These are phyloP conservation scores for Sporopachydermia quercuum DNA, from an alignment of 805 yeast species.

Conservation along the genomic window DNA sequence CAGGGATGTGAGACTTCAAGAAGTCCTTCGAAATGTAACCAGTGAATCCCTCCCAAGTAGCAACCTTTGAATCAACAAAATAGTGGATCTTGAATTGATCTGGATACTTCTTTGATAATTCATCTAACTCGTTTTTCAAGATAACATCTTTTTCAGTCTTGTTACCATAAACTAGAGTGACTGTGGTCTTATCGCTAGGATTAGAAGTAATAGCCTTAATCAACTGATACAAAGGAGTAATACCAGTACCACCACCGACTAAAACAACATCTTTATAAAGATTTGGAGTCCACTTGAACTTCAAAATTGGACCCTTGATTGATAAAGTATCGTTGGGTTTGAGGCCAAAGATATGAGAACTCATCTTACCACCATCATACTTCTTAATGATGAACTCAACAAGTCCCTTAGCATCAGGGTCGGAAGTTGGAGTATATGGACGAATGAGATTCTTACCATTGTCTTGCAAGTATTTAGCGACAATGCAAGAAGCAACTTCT, in stretches of 20 bases:
- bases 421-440: slow-evolving; percentile 71
- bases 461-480: slow-evolving; percentile 59
- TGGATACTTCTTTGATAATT: slow-evolving; percentile 46
- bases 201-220: slow-evolving; percentile 59
- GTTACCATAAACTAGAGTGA: slow-evolving; percentile 70
- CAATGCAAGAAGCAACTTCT: slow-evolving; percentile 59
- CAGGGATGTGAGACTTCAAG: slow-evolving; percentile 44
- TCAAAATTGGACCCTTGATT: slow-evolving; percentile 86
- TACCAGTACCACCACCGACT: slow-evolving; percentile 95
- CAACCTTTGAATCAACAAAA: slow-evolving; percentile 54
- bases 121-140: slow-evolving; percentile 65
- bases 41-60: slow-evolving; percentile 36
- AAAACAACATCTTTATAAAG: slow-evolving; percentile 64
- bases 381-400: slow-evolving; percentile 73
- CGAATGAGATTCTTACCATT: slow-evolving; percentile 81
- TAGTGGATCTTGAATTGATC: slow-evolving; percentile 67
- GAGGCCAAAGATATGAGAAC: slow-evolving; percentile 54
- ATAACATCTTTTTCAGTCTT: slow-evolving; percentile 67
- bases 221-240: slow-evolving; percentile 89
- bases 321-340: slow-evolving; percentile 70
- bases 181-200: slow-evolving; percentile 82
- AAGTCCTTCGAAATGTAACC: slow-evolving; percentile 75
- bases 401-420: slow-evolving; percentile 51
- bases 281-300: slow-evolving; percentile 86
- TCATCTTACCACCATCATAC: slow-evolving; percentile 76